Evolutionary conservation across 495 filamentous ascomycete genomes (phyloP).

Genomic region (Viridothelium virens): DNA sequence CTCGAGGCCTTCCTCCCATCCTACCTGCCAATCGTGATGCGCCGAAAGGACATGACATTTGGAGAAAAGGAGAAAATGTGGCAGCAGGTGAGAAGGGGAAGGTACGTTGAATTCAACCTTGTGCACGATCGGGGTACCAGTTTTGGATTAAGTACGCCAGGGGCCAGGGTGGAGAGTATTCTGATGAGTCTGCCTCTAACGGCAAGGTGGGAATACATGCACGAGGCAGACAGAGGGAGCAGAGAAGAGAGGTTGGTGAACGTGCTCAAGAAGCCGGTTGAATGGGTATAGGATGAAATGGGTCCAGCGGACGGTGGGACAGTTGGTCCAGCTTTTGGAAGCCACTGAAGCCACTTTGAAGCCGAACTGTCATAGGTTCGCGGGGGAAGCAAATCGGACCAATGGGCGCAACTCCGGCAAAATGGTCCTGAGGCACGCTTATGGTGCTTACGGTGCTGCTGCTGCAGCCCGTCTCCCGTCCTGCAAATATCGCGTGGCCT

Average conservation of each 20-base stretch:
- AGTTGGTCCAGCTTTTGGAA: not conserved
- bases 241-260: slow-evolving; percentile 69
- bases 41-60: slow-evolving; percentile 84
- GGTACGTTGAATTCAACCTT: slow-evolving; percentile 98
- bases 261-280: slow-evolving; percentile 73
- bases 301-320: not conserved
- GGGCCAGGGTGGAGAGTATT: slow-evolving; percentile 88
- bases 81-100: slow-evolving; percentile 88
- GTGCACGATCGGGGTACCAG: slow-evolving; percentile 94
- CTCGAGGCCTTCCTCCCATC: slow-evolving; percentile 81
- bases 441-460: too few relatives aligned
- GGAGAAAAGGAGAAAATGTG: slow-evolving; percentile 80
- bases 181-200: slow-evolving; percentile 94
- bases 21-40: slow-evolving; percentile 81
- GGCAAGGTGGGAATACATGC: slow-evolving; percentile 94
- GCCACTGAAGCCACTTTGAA: not conserved
- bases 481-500: slow-evolving; percentile 12
- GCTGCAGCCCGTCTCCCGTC: not conserved
- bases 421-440: slow-evolving; percentile 5
- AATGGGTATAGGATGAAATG: slow-evolving; percentile 64
- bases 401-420: not conserved
- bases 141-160: slow-evolving; percentile 89
- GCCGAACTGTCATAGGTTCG: not conserved
- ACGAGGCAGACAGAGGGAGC: slow-evolving; percentile 65
- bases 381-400: not conserved